Conservation (phyloP, 2,329 filamentous ascomycete genomes). For the Fusarium torulosum region DNA sequence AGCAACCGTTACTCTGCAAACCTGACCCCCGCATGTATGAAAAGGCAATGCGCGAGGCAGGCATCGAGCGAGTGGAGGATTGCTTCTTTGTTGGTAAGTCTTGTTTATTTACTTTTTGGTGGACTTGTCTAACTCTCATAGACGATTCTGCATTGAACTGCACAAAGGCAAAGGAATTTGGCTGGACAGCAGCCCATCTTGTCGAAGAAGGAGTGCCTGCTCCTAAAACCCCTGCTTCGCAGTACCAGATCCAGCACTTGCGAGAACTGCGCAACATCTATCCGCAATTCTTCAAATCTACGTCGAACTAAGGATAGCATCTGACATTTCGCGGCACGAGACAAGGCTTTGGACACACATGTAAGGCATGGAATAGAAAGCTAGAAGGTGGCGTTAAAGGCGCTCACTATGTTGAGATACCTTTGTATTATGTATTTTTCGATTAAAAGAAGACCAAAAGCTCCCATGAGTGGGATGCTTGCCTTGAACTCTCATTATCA, state of each 20-base stretch:
- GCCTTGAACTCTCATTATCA: background rate
- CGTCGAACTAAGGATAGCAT: constrained; percentile 24
- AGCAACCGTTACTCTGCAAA: constrained; percentile 84
- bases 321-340: background rate
- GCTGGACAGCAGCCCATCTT: constrained; percentile 89
- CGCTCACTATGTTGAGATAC: constrained; percentile 26
- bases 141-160: constrained; percentile 93
- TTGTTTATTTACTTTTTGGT: background rate
- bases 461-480: background rate
- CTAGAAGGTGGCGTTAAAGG: constrained; percentile 36
- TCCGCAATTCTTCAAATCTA: constrained; percentile 84
- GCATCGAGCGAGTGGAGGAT: constrained; percentile 72
- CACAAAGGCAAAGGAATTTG: constrained; percentile 78
- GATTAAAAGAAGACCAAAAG: constrained; percentile 11
- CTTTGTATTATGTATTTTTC: constrained; percentile 23
- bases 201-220: constrained; percentile 79
- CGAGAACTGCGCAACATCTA: constrained; percentile 81
- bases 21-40: constrained; percentile 84
- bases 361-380: constrained; percentile 2
- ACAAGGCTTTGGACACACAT: background rate
- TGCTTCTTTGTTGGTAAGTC: constrained; percentile 93
- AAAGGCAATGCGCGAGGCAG: constrained; percentile 90
- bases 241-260: constrained; percentile 80
- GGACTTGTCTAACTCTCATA: constrained; percentile 50
- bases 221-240: constrained; percentile 74